Conservation (phyloP, 768 basidiomycete species). For the Russula compacta region DNA sequence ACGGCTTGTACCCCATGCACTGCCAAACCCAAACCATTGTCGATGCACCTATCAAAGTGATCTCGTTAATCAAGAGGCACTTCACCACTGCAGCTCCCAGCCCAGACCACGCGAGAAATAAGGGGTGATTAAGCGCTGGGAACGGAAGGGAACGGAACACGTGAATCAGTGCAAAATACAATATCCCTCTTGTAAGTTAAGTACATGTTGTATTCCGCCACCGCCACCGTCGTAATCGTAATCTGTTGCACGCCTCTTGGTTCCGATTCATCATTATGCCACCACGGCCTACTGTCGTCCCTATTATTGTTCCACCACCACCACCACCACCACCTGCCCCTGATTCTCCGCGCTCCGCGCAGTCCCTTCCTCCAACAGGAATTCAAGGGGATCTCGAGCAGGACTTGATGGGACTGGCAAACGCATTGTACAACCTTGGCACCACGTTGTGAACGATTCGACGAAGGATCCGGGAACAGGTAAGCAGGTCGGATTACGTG, state of each 20-base stretch:
- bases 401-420: conserved; percentile 67
- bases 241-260: not conserved
- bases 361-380: conserved; percentile 63
- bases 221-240: too few relatives aligned
- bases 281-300: conserved; percentile 6
- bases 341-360: conserved; percentile 61
- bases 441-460: conserved; percentile 79
- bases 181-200: too few relatives aligned
- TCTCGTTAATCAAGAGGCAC: too few relatives aligned
- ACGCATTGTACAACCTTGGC: conserved; percentile 70
- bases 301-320: conserved; percentile 15
- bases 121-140: too few relatives aligned
- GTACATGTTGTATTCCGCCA: too few relatives aligned
- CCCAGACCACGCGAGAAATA: too few relatives aligned
- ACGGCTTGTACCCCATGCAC: too few relatives aligned
- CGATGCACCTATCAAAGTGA: too few relatives aligned
- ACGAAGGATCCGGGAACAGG: conserved; percentile 59
- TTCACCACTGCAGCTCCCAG: too few relatives aligned
- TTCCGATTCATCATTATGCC: conserved; percentile 7
- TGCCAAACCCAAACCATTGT: too few relatives aligned
- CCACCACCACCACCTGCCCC: conserved; percentile 32
- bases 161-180: too few relatives aligned
- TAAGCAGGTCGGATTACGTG: conserved; percentile 70
- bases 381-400: conserved; percentile 66
- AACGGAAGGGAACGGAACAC: too few relatives aligned